Evolutionary conservation across 106 monocot species (phyloP).

Genomic region (Dendrobium officinale): DNA sequence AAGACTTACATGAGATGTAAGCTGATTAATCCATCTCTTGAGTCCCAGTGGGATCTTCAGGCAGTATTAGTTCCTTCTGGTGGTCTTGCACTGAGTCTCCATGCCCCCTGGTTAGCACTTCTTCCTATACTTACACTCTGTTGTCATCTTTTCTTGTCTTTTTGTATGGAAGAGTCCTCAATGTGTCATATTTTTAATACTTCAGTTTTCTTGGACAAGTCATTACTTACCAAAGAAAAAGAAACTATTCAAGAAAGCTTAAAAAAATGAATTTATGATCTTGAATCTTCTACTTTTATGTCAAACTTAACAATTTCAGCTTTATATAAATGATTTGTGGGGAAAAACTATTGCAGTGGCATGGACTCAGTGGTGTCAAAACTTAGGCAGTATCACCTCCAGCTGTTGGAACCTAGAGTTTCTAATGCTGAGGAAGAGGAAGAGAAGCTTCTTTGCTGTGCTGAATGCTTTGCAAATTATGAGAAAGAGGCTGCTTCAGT

Average conservation of each 20-base stretch:
- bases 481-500: conserved; percentile 53
- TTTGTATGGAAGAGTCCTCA: background rate
- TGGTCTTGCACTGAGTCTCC: conserved; percentile 72
- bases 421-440: conserved; percentile 34
- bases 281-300: background rate
- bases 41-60: conserved; percentile 72
- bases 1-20: conserved; percentile 85
- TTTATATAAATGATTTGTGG: background rate
- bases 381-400: conserved; percentile 26
- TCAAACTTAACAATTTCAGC: background rate
- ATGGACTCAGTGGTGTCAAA: conserved; percentile 34
- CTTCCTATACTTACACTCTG: background rate
- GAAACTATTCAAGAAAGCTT: no score
- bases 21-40: conserved; percentile 56
- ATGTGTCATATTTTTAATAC: no score
- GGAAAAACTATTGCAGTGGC: conserved; percentile 26
- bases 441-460: conserved; percentile 54
- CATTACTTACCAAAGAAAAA: no score
- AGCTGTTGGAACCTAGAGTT: conserved; percentile 24
- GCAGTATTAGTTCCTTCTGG: conserved; percentile 79
- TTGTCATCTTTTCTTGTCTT: background rate
- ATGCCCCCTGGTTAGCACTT: conserved; percentile 50
- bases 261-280: no score
- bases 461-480: conserved; percentile 59
- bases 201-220: no score